A percentile compares a stretch with the other conserved stretches of the same genome.
Evolutionary conservation across 2,329 filamentous ascomycete genomes (phyloP).

Genomic region (Cercospora nicotianae): DNA sequence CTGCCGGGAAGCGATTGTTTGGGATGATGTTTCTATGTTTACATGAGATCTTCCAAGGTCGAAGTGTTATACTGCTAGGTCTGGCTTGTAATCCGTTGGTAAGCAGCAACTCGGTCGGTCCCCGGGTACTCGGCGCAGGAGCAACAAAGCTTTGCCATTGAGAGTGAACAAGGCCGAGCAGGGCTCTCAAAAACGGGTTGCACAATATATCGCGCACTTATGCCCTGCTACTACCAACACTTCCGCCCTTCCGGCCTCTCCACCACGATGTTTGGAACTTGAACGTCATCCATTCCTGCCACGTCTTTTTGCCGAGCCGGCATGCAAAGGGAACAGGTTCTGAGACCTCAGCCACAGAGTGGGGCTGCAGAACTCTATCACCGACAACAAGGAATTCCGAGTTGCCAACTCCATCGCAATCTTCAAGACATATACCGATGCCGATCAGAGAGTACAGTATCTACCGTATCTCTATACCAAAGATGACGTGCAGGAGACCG

Average conservation of each 20-base stretch:
- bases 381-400: not conserved
- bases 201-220: conserved; percentile 3
- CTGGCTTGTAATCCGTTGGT: not conserved
- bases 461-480: not conserved
- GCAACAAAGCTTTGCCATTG: not conserved
- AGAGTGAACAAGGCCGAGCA: not conserved
- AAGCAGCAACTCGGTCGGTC: not conserved
- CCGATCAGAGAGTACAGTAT: not conserved
- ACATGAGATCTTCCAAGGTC: not conserved
- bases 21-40: not conserved
- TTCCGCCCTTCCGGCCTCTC: not conserved
- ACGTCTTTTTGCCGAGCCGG: conserved; percentile 7
- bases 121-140: not conserved
- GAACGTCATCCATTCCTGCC: conserved; percentile 19
- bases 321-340: not conserved
- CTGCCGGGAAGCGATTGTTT: not conserved
- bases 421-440: not conserved
- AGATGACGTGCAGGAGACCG: conserved; percentile 1
- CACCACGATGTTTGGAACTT: not conserved
- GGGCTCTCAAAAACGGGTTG: not conserved
- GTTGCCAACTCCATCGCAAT: not conserved
- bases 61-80: not conserved
- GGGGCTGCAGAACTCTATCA: conserved; percentile 1
- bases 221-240: not conserved
- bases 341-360: conserved; percentile 1